Conservation (phyloP, 768 basidiomycete species). For the Omphalotus guepiniiformis region DNA sequence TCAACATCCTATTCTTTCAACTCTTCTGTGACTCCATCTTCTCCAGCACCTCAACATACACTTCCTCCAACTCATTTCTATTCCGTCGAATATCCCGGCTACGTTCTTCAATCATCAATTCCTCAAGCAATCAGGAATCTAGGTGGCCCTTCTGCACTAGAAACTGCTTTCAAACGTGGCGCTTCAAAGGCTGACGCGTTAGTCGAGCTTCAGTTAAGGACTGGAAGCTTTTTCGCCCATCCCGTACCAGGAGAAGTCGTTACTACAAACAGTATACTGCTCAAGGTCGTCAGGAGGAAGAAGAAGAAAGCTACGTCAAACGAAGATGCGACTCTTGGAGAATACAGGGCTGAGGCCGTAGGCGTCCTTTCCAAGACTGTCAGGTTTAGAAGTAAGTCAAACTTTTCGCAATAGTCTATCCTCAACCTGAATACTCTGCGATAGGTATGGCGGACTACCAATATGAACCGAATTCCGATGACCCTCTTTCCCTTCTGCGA, state of each 20-base stretch:
- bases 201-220: constrained; percentile 74
- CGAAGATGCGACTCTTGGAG: constrained; percentile 42
- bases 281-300: constrained; percentile 78
- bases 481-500: constrained; percentile 67
- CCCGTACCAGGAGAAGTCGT: constrained; percentile 81
- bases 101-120: constrained; percentile 61
- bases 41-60: constrained; percentile 17
- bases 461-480: constrained; percentile 69
- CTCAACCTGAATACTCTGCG: background rate
- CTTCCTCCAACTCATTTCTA: constrained; percentile 63
- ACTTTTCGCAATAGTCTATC: background rate
- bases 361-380: constrained; percentile 80
- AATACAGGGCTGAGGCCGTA: constrained; percentile 69
- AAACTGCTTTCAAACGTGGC: constrained; percentile 71
- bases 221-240: constrained; percentile 75
- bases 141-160: constrained; percentile 67
- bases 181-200: constrained; percentile 58
- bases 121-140: constrained; percentile 58
- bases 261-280: constrained; percentile 71
- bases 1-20: too few relatives aligned
- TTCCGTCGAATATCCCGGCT: constrained; percentile 90
- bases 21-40: constrained; percentile 23
- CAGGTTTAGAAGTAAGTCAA: constrained; percentile 81
- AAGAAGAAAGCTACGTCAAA: constrained; percentile 34
- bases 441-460: constrained; percentile 94